Conservation (phyloP, 1,284 basidiomycete species). For the Boletus mariae region DNA sequence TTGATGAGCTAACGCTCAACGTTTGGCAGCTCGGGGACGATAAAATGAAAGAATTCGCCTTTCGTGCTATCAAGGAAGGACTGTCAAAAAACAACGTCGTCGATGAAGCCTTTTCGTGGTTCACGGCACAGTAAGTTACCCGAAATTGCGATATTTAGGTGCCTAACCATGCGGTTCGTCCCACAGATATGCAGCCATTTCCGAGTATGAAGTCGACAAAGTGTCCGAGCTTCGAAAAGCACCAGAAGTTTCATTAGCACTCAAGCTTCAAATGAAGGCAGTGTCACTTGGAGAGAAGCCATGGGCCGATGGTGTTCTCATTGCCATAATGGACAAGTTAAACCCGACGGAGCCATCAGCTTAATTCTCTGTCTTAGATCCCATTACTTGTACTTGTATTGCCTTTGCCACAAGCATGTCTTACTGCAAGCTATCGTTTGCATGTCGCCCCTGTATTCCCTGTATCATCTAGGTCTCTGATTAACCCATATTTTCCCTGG, state of each 20-base stretch:
- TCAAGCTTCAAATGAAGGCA: conserved; percentile 21
- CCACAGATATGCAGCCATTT: conserved; percentile 17
- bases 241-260: conserved; percentile 18
- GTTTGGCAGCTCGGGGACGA: conserved; percentile 26
- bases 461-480: conserved; percentile 21
- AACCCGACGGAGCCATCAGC: conserved; percentile 7
- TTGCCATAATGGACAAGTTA: conserved; percentile 25
- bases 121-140: conserved; percentile 29
- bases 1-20: neutral
- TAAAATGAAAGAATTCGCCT: conserved; percentile 23
- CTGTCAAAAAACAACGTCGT: conserved; percentile 28
- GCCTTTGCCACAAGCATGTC: neutral
- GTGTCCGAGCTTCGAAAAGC: conserved; percentile 23
- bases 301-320: conserved; percentile 24
- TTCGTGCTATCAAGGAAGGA: conserved; percentile 24
- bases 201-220: conserved; percentile 17
- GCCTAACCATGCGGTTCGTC: neutral
- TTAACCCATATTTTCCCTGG: conserved; percentile 32
- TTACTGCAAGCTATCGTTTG: neutral
- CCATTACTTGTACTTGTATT: neutral
- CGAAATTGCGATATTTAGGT: neutral
- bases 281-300: conserved; percentile 27
- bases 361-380: neutral
- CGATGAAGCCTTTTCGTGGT: conserved; percentile 31
- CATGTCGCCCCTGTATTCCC: neutral